phyloP scores from a whole-genome alignment of 192 early-diverging fungal genomes.

The Coemansia sp. region DNA sequence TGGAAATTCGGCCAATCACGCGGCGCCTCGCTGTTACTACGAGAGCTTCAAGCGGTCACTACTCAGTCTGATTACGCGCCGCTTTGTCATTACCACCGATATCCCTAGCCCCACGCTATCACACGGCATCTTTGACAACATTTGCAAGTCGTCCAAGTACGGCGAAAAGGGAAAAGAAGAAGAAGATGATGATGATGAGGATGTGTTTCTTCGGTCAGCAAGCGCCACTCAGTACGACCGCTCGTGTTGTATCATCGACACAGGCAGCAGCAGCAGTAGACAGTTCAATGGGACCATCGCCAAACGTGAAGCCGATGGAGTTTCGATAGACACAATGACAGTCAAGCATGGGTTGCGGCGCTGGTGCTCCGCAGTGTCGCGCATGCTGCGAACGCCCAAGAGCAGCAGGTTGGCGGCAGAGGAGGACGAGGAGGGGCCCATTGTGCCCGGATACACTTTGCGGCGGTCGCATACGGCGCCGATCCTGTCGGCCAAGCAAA shows the following conservation, averaged over 20 bases:
- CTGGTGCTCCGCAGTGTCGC: constrained; percentile 35
- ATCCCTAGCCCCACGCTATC: constrained; percentile 48
- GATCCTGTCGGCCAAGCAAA: constrained; percentile 10
- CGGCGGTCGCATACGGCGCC: constrained; percentile 43
- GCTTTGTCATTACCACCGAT: constrained; percentile 41
- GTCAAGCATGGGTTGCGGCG: constrained; percentile 4
- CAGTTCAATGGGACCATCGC: not conserved
- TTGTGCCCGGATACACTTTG: not conserved
- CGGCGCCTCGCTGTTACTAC: constrained; percentile 25
- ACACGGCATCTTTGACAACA: constrained; percentile 36
- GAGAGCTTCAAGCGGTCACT: constrained; percentile 39
- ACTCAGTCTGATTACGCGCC: constrained; percentile 26
- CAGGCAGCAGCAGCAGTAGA: constrained; percentile 5
- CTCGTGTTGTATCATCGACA: no score
- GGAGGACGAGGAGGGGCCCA: no score
- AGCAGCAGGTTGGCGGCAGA: not conserved
- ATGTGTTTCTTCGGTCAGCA: not conserved
- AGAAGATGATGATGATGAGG: not conserved
- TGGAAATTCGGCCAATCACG: not conserved
- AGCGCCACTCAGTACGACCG: constrained; percentile 16
- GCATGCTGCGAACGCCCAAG: not conserved
- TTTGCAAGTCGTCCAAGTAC: constrained; percentile 7
- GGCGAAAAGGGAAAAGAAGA: not conserved
- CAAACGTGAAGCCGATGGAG: not conserved
- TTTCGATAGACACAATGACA: not conserved